Base-by-base conservation (phyloP, 2,329 filamentous ascomycete species). In the Monosporascus sp. region DNA sequence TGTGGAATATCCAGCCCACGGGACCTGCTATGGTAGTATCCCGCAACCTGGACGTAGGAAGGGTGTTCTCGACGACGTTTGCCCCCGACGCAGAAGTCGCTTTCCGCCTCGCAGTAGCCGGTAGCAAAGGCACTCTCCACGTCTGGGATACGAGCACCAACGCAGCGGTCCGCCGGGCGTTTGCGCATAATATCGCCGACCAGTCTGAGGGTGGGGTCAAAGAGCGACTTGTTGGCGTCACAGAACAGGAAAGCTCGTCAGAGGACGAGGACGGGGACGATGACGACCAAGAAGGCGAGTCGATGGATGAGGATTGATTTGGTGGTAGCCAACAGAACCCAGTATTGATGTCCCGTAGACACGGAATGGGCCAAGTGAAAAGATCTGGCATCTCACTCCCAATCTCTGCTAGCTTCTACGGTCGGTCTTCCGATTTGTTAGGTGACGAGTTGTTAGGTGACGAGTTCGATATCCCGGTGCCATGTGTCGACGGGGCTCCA, bases 91-190 rank as follows among this genome's bases (percentile, higher is more conserved):
- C 85, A 36, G 90, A 94, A 71, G 91, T 97, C 9, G 89, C 89
- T 24, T 99, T 97, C 80, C 82, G 94, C 51, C 79, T 99, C 45
- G 89, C 92, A 2, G 90, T 99, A 18, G 94, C 93, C 6, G 94
- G 94, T 51, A 97, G 92, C 77, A 95, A 95, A 75, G 94, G 94
- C 46, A 83, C 83, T 37, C 85, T 97, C 66, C 89, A 96, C 69
- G 85, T 99, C 50, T 99, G 94, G 94, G 93, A 97, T 71, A 97
- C 94, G 22, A 83, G 90, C 69, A 99, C 94, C 53, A 99, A 99
- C 69, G 83, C 83, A 15, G 87, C 88, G 25, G 90, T 99, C 34
- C 83, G 94, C 54, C 82, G 87, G 57, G 86, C 88, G 1, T 99
- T 99, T 74, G 90, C 88, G 37, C 83, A 76, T 64, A 85, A 83